Base-by-base conservation (phyloP, 352 stramenopile genomes). In the Globisporangium ultimum region DNA sequence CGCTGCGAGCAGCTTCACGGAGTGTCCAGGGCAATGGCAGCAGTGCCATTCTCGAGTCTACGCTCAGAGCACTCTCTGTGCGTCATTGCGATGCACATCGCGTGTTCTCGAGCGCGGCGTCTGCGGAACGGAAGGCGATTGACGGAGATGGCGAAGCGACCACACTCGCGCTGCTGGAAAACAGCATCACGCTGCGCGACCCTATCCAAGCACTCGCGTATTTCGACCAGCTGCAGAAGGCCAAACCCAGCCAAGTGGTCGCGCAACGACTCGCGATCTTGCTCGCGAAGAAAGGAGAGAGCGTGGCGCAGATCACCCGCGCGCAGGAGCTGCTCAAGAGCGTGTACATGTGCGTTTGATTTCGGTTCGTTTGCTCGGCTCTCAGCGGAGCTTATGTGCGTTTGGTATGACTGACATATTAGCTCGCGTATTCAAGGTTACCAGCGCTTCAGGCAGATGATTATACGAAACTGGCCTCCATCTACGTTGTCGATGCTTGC, bases 401-500 rank as follows among this genome's bases (percentile, higher is more conserved):
- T 9, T 34, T 24, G 10, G 36, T 24, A 0, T 24, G 51, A 48
- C 32, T 48, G 7, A 60, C 45, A n/a, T 14, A 34, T 22, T 48
- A 52, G 14, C 41, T 48, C 5, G 48, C 34, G 17, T 28, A 10
- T 36, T 13, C 50, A 28, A 74, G 69, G 34, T 34, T 42, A 9
- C 65, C 76, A 17, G 28, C 58, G 17, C 77, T 88, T n/a, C 15
- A 69, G n/a, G 52, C 65, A n/a, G 78, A 87, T 56, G 81, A 91
- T 48, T 66, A 69, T 15, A 91, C 78, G 52, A 81, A 84, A 46
- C 55, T 91, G 38, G 81, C 81, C 43, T 74, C 66, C 22, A 89
- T 91, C 54, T 88, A 83, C 65, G 72, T 87, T 17, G 55, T 84
- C n/a, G 77, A 88, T 49, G 75, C 69, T 22, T 91, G 81, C 70